Conservation (phyloP, 2,329 filamentous ascomycete genomes). For the Podosphaera fusca region DNA sequence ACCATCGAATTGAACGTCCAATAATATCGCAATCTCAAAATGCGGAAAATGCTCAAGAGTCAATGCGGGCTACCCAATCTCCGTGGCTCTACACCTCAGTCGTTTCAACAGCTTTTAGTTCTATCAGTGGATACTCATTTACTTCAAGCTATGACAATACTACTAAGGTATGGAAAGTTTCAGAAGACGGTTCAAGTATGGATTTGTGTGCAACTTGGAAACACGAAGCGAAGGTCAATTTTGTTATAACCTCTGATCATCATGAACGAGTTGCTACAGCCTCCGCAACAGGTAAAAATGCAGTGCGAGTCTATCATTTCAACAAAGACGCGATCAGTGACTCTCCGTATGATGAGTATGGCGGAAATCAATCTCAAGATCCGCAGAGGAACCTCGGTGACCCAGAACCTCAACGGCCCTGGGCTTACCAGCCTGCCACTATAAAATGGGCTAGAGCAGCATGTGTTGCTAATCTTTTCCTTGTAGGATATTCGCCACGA, state of each 20-base stretch:
- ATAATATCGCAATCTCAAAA: slow-evolving; percentile 20
- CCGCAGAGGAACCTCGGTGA: neutral
- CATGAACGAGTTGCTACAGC: slow-evolving; percentile 32
- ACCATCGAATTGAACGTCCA: slow-evolving; percentile 34
- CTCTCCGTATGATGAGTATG: slow-evolving; percentile 12
- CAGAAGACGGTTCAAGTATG: slow-evolving; percentile 21
- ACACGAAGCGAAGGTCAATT: slow-evolving; percentile 37
- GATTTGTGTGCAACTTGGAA: slow-evolving; percentile 26
- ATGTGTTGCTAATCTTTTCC: slow-evolving; percentile 26
- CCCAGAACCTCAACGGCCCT: slow-evolving; percentile 18
- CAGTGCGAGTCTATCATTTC: slow-evolving; percentile 33
- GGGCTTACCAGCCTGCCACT: slow-evolving; percentile 39
- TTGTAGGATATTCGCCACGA: slow-evolving; percentile 40
- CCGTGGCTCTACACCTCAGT: slow-evolving; percentile 42
- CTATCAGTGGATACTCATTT: slow-evolving; percentile 23
- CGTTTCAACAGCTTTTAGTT: slow-evolving; percentile 34
- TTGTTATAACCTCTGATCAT: slow-evolving; percentile 27
- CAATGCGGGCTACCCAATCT: slow-evolving; percentile 34
- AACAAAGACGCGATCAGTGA: slow-evolving; percentile 16
- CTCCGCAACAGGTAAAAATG: slow-evolving; percentile 28
- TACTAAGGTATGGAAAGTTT: slow-evolving; percentile 33
- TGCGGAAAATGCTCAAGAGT: slow-evolving; percentile 29
- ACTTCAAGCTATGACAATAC: slow-evolving; percentile 39
- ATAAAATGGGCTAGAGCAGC: slow-evolving; percentile 34
- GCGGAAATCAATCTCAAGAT: slow-evolving; percentile 8